These are phyloP conservation scores for Polygonum maritimum DNA, from an alignment of 148 eudicot genomes.

Conservation along the genomic window DNA sequence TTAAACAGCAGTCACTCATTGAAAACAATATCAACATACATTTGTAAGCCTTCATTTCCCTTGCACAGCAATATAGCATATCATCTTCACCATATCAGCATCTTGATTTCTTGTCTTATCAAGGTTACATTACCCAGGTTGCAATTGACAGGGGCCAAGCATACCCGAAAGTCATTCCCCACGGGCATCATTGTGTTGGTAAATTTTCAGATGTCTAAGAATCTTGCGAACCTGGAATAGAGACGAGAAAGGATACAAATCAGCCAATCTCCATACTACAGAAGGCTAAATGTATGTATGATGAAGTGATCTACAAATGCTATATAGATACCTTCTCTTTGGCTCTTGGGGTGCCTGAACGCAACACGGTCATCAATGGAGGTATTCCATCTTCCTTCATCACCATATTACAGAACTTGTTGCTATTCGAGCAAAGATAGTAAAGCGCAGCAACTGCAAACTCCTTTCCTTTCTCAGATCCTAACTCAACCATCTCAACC, in stretches of 20 bases:
- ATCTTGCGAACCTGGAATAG: slow-evolving; percentile 30
- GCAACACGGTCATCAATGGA: slow-evolving; percentile 71
- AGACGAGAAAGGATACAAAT: neutral
- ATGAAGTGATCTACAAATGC: neutral
- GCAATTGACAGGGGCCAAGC: slow-evolving; percentile 4
- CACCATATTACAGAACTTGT: slow-evolving; percentile 36
- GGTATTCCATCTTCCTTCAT: slow-evolving; percentile 71
- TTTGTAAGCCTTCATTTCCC: neutral
- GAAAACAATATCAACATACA: neutral
- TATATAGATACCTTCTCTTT: slow-evolving; percentile 54
- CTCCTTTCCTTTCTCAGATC: slow-evolving; percentile 66
- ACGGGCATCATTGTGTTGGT: slow-evolving; percentile 25
- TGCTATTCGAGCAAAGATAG: slow-evolving; percentile 47
- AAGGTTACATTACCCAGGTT: slow-evolving; percentile 5
- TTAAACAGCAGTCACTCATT: neutral
- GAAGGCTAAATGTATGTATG: neutral
- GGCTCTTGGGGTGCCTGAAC: slow-evolving; percentile 76
- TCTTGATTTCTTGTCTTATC: neutral
- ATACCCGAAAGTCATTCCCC: slow-evolving; percentile 17
- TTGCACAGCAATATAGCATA: neutral
- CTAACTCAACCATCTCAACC: slow-evolving; percentile 62
- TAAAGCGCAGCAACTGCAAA: slow-evolving; percentile 61
- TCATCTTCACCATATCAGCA: slow-evolving; percentile 8
- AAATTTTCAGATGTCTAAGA: slow-evolving; percentile 27
- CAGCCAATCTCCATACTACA: neutral